These are phyloP conservation scores for Kwoniella heveanensis DNA, from an alignment of 768 basidiomycete species.

Conservation along the genomic window DNA sequence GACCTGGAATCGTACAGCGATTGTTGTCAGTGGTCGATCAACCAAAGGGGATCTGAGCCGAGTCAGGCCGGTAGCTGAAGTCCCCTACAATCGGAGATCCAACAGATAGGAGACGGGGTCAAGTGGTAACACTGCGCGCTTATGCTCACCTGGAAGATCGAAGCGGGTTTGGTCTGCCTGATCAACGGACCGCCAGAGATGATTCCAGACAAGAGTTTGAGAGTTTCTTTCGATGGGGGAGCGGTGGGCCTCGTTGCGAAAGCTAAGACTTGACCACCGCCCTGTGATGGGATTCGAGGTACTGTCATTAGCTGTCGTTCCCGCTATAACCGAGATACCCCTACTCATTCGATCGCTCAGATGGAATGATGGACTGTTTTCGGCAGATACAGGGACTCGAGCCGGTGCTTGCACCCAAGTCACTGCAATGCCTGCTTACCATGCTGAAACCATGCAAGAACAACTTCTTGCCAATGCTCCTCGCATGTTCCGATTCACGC, in stretches of 20 bases:
- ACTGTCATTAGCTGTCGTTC: too few species aligned
- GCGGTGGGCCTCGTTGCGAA: conserved; percentile 36
- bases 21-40: too few species aligned
- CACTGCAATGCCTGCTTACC: conserved; percentile 27
- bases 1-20: conserved; percentile 20
- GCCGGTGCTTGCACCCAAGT: too few species aligned
- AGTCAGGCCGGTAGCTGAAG: too few species aligned
- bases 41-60: too few species aligned
- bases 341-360: too few species aligned
- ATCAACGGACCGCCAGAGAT: conserved; percentile 44
- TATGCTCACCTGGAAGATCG: conserved; percentile 30
- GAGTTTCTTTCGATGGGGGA: conserved; percentile 32
- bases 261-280: conserved; percentile 44
- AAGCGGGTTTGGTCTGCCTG: conserved; percentile 36
- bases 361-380: too few species aligned
- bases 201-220: conserved; percentile 36
- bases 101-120: background rate
- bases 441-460: conserved; percentile 51
- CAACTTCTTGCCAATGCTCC: conserved; percentile 31
- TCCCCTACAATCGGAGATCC: too few species aligned
- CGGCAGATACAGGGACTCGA: too few species aligned
- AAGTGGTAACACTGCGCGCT: background rate
- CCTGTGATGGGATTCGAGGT: conserved; percentile 28
- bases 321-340: too few species aligned
- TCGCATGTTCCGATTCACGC: conserved; percentile 29